A percentile compares a stretch with the other conserved stretches of the same genome.
These are phyloP conservation scores for Ceriops tagal DNA, from an alignment of 345 rosid species.

Conservation along the genomic window DNA sequence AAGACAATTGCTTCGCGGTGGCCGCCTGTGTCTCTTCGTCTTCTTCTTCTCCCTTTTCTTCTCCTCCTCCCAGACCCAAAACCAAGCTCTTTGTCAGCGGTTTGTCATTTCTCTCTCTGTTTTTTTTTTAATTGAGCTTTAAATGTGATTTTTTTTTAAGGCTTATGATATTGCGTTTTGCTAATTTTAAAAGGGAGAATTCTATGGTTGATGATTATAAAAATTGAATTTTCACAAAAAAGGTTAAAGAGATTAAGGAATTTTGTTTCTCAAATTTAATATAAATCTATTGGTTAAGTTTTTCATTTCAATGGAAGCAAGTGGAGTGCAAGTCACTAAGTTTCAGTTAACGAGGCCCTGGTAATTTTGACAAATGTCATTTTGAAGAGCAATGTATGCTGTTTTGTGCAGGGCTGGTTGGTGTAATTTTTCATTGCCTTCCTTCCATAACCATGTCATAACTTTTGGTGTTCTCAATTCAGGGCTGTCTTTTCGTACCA, in stretches of 20 bases:
- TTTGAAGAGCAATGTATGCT: background rate
- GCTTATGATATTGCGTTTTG: no score
- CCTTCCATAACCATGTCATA: background rate
- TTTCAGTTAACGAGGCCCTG: no score
- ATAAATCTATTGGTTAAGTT: no score
- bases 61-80: constrained; percentile 21
- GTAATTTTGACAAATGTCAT: background rate
- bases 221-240: no score
- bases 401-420: background rate
- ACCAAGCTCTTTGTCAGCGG: constrained; percentile 72
- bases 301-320: no score
- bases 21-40: constrained; percentile 28
- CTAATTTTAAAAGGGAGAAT: no score
- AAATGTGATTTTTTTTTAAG: no score
- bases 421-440: background rate
- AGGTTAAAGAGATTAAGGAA: no score
- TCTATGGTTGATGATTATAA: no score
- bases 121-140: background rate
- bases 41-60: constrained; percentile 16
- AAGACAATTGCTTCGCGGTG: constrained; percentile 6
- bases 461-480: constrained; percentile 10
- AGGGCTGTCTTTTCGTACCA: constrained; percentile 82
- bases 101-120: constrained; percentile 19
- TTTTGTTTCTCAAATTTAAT: no score
- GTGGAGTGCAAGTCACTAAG: no score